Evolutionary conservation across 148 eudicot species (phyloP), one percentile per base, ranked within the genome.

Genomic region (Rheum nobile): DNA sequence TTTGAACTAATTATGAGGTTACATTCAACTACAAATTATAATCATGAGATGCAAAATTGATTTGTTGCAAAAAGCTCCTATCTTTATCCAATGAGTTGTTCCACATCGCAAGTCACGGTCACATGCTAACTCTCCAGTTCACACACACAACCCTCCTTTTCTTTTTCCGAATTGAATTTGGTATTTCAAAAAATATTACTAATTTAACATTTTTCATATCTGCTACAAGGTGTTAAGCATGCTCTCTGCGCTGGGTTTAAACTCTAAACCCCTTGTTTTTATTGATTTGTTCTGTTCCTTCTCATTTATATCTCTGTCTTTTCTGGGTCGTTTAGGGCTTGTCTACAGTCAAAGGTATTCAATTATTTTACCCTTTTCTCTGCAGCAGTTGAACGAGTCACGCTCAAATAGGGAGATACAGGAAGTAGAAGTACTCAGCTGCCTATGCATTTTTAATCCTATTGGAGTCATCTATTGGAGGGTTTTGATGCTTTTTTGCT

Each of bases 71-170:
- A 55, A 28, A 57, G 41, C 22, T 65, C 10, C 3, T 34, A 32
- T 65, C 70, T 13, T 65, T 32, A 31, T 65, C 39, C 41, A 65
- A 1, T 65, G 70, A 65, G 39, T 65, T 34, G 70, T 65, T 65
- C 41, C 31, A 65, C 39, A 32, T 65, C n/a, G 16, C 67, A 57
- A 57, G 31, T 28, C 31, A 57, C 1, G 9, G 32, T 57, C 67
- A 57, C 67, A 57, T 57, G 67, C 67, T 57, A 26, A 57, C 67
- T 57, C 34, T 12, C 61, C 61, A 54, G 61, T 22, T 54, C 52
- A 46, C 52, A 16, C 13, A 21, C 61, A 22, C 29, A 21, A 11
- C 55, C 19, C 11, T 6, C 65, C 65, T 26, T 12, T 3, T 57
- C 16, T 11, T 26, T 57, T 57, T 26, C 9, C 63, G 4, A 22